Conservation (phyloP, 106 monocot species). For the Vanilla planifolia region DNA sequence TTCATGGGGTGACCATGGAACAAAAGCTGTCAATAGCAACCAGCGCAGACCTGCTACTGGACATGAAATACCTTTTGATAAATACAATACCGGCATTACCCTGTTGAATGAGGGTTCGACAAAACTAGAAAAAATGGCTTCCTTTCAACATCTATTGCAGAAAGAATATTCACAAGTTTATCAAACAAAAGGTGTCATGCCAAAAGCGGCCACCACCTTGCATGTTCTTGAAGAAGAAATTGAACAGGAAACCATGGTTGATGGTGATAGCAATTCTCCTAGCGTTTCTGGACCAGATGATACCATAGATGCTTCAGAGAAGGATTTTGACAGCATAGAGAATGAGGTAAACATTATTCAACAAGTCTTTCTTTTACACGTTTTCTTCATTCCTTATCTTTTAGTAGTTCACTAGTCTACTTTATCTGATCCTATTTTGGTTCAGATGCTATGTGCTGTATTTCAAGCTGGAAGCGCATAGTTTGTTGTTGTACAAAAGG, state of each 20-base stretch:
- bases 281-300: constrained; percentile 14
- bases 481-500: too few relatives aligned
- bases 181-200: constrained; percentile 20
- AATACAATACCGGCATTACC: constrained; percentile 11
- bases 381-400: background rate
- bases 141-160: constrained; percentile 5
- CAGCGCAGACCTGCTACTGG: constrained; percentile 11
- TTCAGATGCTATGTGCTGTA: too few relatives aligned
- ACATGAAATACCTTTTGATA: constrained; percentile 10
- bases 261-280: constrained; percentile 20
- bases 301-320: constrained; percentile 14
- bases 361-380: background rate
- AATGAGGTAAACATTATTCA: constrained; percentile 27
- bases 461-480: too few relatives aligned
- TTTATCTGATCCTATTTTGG: too few relatives aligned
- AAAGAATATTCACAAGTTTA: constrained; percentile 17
- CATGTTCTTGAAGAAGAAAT: constrained; percentile 40
- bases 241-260: constrained; percentile 38
- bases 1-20: constrained; percentile 29
- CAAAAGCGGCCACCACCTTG: constrained; percentile 19
- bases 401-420: too few relatives aligned
- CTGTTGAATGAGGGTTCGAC: constrained; percentile 2
- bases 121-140: constrained; percentile 2
- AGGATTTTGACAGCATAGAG: constrained; percentile 16
- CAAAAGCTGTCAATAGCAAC: constrained; percentile 20